phyloP scores from a whole-genome alignment of 1,139 yeast genomes.

The Candida smagusa region DNA sequence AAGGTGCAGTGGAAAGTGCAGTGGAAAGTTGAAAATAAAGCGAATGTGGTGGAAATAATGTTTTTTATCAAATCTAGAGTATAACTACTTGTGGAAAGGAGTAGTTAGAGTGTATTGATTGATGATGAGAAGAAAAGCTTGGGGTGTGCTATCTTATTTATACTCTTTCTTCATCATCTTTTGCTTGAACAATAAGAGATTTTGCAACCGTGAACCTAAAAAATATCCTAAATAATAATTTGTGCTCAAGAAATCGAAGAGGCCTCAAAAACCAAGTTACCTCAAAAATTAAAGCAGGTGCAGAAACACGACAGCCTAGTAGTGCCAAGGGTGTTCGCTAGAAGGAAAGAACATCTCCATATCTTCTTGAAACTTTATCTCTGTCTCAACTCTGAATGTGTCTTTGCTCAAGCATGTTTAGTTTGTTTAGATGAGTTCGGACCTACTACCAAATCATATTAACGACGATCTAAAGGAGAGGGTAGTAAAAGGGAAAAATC shows the following conservation, averaged over 20 bases:
- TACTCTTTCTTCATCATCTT: neutral
- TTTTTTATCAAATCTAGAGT: neutral
- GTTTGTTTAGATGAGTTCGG: too few species aligned
- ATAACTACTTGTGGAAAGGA: conserved; percentile 1
- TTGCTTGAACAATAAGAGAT: neutral
- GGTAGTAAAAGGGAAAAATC: neutral
- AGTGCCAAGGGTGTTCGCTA: too few species aligned
- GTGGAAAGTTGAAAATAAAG: conserved; percentile 1
- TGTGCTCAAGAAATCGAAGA: too few species aligned
- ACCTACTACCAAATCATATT: too few species aligned
- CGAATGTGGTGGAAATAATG: neutral
- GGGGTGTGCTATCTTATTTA: neutral
- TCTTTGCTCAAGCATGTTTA: too few species aligned
- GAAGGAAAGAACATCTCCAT: too few species aligned
- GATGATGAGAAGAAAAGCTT: neutral
- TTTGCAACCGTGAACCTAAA: neutral
- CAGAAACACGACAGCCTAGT: too few species aligned
- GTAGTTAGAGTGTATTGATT: neutral
- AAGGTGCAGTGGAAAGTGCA: neutral
- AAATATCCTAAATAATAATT: neutral
- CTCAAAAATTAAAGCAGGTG: too few species aligned
- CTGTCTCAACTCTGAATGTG: too few species aligned
- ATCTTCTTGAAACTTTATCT: too few species aligned
- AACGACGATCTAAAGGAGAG: neutral
- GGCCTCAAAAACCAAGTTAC: too few species aligned